Evolutionary conservation across 768 basidiomycete genomes (phyloP), one percentile per base, ranked within the genome.

Genomic region (Lentinula boryana): DNA sequence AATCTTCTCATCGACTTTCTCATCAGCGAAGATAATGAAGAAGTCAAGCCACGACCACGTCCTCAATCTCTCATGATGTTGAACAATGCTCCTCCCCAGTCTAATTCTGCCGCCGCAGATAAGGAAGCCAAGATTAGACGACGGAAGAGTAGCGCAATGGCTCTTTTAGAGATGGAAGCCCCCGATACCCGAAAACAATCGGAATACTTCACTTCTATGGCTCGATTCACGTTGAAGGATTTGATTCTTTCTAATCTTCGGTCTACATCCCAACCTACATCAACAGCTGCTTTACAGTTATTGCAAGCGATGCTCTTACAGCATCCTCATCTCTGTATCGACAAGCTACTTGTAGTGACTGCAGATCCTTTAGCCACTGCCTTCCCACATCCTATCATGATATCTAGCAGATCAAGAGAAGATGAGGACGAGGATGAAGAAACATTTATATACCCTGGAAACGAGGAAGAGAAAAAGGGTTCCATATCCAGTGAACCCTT

Each of bases 191-290:
- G 84, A 60, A 83, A 80, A 62, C 85, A 79, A 56, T 85, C 91
- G 0, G 87, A 86, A 64, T 97, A 97, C 73, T 91, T 93, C 71
- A 93, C 88, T 1, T 86, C 92, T 0, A 84, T 90, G 74, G 91
- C 89, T 12, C 84, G 94, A 16, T 98, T 94, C 76, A 95, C 93
- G 4, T 79, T 98, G 43, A 94, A 93, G 69, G 96, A 98, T 67
- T 80, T 98, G 36, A 74, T 98, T 7, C 67, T 92, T 53, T 82
- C 91, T 49, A 94, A 94, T 68, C 74, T 97, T 23, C 79, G 82
- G 23, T 93, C 91, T 5, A 75, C 75, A 57, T 82, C 81, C 9
- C 83, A 85, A 61, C 71, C 84, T 0, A 85, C 92, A 0, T 80
- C 82, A 1, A 87, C 88, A 0, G 84, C 92, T 9, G 91, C 93